These are phyloP conservation scores for Phylloporus sp. DNA, from an alignment of 768 basidiomycete species.

Conservation along the genomic window DNA sequence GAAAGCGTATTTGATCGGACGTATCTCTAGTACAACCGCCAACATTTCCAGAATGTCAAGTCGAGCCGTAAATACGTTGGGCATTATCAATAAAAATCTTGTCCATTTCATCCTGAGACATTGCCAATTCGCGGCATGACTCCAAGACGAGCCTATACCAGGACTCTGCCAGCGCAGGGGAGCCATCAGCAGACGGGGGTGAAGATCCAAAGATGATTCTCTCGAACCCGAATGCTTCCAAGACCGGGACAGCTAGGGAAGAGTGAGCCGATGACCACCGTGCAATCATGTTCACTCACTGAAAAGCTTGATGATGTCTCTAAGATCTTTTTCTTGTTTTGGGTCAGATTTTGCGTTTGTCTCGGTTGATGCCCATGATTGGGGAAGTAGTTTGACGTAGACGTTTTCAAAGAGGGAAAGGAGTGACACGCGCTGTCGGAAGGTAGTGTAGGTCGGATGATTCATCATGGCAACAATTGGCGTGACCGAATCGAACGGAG, in stretches of 20 bases:
- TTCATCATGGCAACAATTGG: conserved; percentile 80
- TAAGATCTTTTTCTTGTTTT: conserved; percentile 43
- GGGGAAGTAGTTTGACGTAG: conserved; percentile 73
- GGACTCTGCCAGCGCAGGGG: conserved; percentile 50
- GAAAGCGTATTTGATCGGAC: no score
- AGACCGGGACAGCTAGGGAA: conserved; percentile 64
- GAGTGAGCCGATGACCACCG: neutral
- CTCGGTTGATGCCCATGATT: conserved; percentile 59
- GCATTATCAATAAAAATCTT: conserved; percentile 65
- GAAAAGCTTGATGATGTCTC: conserved; percentile 78
- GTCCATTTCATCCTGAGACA: conserved; percentile 75
- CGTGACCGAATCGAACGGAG: conserved; percentile 64
- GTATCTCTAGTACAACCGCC: no score
- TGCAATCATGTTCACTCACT: conserved; percentile 44
- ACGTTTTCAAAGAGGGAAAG: conserved; percentile 73
- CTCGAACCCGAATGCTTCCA: conserved; percentile 83
- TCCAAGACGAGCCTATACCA: conserved; percentile 85
- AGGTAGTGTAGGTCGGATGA: conserved; percentile 68
- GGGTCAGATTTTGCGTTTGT: conserved; percentile 29
- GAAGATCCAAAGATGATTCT: conserved; percentile 83
- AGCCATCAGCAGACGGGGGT: conserved; percentile 48
- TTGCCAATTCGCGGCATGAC: conserved; percentile 71
- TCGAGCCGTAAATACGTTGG: conserved; percentile 35
- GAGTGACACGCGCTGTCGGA: conserved; percentile 66
- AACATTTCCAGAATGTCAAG: conserved; percentile 8